phyloP scores from a whole-genome alignment of 306 rosid species.

The Casuarina equisetifolia region DNA sequence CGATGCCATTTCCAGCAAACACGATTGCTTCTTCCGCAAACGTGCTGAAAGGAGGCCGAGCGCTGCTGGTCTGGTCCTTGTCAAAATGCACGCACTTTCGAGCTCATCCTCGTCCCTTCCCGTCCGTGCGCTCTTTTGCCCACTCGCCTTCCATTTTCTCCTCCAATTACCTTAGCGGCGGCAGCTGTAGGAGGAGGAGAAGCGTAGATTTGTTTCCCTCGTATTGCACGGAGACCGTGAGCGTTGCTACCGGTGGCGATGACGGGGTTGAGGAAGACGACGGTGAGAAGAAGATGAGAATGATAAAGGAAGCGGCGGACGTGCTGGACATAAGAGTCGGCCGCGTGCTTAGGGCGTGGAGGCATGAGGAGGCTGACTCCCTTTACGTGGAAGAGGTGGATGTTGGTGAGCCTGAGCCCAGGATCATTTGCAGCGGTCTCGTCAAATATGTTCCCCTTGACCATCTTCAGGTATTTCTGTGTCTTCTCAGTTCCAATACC shows the following conservation, averaged over 20 bases:
- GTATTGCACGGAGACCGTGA: slow-evolving; percentile 15
- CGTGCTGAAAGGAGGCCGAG: slow-evolving; percentile 12
- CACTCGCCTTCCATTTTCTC: slow-evolving; percentile 5
- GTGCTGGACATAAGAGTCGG: slow-evolving; percentile 91
- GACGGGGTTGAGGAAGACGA: not conserved
- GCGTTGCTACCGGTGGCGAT: not conserved
- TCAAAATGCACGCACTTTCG: not conserved
- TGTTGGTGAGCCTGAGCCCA: slow-evolving; percentile 80
- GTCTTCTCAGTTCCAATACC: not conserved
- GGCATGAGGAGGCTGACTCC: slow-evolving; percentile 87
- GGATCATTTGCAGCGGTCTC: slow-evolving; percentile 89
- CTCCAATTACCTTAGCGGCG: not conserved
- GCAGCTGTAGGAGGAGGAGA: not conserved
- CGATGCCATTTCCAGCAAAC: not conserved
- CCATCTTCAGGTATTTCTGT: slow-evolving; percentile 54
- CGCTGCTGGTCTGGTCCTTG: not conserved
- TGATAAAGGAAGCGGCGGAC: slow-evolving; percentile 59
- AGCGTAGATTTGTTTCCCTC: not conserved
- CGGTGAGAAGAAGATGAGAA: slow-evolving; percentile 7
- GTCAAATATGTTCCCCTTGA: slow-evolving; percentile 70
- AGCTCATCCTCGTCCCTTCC: not conserved
- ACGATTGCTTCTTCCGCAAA: not conserved
- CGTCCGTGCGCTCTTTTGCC: not conserved
- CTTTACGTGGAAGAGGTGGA: slow-evolving; percentile 91
- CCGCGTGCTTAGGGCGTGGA: slow-evolving; percentile 67